Evolutionary conservation across 2,329 filamentous ascomycete genomes (phyloP), one percentile per base, ranked within the genome.

Genomic region (Diaporthe amygdali): DNA sequence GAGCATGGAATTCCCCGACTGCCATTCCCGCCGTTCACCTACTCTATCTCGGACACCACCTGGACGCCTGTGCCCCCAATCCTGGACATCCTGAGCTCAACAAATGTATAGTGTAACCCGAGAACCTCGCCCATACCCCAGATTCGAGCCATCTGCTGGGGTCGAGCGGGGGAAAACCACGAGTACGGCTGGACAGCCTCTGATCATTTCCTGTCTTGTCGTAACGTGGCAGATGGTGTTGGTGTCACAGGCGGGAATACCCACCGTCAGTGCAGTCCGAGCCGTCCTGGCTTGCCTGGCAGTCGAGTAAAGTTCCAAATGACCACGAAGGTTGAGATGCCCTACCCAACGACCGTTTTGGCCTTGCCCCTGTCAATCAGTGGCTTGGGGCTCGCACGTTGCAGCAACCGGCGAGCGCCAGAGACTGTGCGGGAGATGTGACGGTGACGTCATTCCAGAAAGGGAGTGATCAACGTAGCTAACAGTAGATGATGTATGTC

Each of bases 131-230:
- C 37, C 15, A 8, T 5, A 20, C 47, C 51, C 51, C 34, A 67
- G 47, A 67, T 54, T 37, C 17, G 15, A 17, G 1, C 25, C 22
- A 27, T 32, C 15, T 37, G 51, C 66, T 46, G 64, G 47, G 51
- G 30, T 51, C 54, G 56, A 55, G 54, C 49, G 70, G 30, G 12
- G 55, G 49, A 55, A 51, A 15, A 59, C 32, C 49, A 59, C n/a
- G 52, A n/a, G 30, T 27, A 27, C 54, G 22, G 27, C 37, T 25
- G 32, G 41, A 34, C 39, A 25, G 7, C 51, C 54, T 71, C 64
- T 54, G 64, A 68, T 71, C 64, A 68, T 63, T 63, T 56, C 69
- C 66, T 27, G 6, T 68, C 69, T 44, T 47, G 69, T 68, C 51
- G 32, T 41, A 44, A 56, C 52, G 68, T 49, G 59, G 32, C 22